Evolutionary conservation across 768 basidiomycete genomes (phyloP), one percentile per base, ranked within the genome.

Genomic region (Leccinum barrowsii): DNA sequence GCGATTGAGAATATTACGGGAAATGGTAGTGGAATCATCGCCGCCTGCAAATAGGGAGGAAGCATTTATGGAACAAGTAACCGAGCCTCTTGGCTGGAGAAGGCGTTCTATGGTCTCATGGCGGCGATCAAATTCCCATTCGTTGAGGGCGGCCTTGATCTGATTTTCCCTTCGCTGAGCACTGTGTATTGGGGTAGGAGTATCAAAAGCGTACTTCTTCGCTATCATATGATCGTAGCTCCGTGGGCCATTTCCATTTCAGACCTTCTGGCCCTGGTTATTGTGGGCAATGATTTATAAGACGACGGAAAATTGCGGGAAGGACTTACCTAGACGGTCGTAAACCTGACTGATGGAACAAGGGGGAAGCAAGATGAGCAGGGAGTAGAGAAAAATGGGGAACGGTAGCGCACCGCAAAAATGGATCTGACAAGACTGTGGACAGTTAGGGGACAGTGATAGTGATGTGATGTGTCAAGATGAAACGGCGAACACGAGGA

Each of bases 371-470:
- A 42, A 48, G 28, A 19, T 64, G 58, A 68, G 59, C 17, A 40
- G 47, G 26, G 35, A 12, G 50, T 22, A 32, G 49, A 49, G 46
- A 34, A 6, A 52, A 37, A 55, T 17, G 47, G 52, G 22, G 11
- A 26, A 50, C 34, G 50, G 60, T 46, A 53, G 65, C 78, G 64
- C 72, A 87, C 86, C 86, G 81, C 61, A 83, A 75, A 67, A 87
- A 84, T 12, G 85, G 80, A 66, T 94, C 90, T 42, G 85, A 87
- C 28, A 93, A 72, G 22, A 92, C 86, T 85, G 40, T 56, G 61
- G 55, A 54, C 55, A 44, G 58, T 66, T 26, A 65, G 69, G 59
- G 40, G 62, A 59, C 28, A 50, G 32, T 34, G 35, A 5, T 19
- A 50, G 32, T 34, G 35, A 5, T 19, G 21, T 11, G 44, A 53